Evolutionary conservation across 164 flowering plant species (phyloP), one percentile per base, ranked within the genome.

Genomic region (Magnolia officinalis): DNA sequence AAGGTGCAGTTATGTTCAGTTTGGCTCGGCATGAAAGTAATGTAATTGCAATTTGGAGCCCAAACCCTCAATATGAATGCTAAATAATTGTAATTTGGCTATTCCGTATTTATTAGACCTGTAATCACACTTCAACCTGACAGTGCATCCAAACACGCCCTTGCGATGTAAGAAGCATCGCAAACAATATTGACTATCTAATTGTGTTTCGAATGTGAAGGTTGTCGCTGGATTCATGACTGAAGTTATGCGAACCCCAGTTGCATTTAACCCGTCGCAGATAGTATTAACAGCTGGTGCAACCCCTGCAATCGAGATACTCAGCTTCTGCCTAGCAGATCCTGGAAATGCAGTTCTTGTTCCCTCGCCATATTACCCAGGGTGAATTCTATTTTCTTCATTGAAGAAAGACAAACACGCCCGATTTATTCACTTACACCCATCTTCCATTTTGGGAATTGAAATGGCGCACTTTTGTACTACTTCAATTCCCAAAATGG

Each of bases 281-380:
- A 80, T 92, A 31, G 88, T 93, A 6, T 78, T 96, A 51, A 93
- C 98, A 16, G 84, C 94, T 80, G 98, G 99, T 75, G 90, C 88
- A 66, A 81, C 91, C 18, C 82, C 99, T 85, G 98, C 99, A 63
- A 75, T 93, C 74, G 99, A 96, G 83, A 92, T 89, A 31, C 95
- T 96, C 45, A 80, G 86, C 82, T 96, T 92, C 87, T 93, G 96
- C 86, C 80, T 96, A 58, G 99, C 99, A 66, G 98, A 96, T 79
- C 72, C 87, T 29, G 98, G 99, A 80, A 93, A 93, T 85, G 99
- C 96, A 72, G 92, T 96, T 81, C 97, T 96, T 73, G 94, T 96
- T 78, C 99, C 99, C 51, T 84, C 99, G 6, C 99, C 99, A 29
- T 91, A 89, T 84, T 82, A 83, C 74, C 99, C 98, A 4, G 85